Base-by-base conservation (phyloP, 805 yeast genomes). In the Teunomyces gatunensis region DNA sequence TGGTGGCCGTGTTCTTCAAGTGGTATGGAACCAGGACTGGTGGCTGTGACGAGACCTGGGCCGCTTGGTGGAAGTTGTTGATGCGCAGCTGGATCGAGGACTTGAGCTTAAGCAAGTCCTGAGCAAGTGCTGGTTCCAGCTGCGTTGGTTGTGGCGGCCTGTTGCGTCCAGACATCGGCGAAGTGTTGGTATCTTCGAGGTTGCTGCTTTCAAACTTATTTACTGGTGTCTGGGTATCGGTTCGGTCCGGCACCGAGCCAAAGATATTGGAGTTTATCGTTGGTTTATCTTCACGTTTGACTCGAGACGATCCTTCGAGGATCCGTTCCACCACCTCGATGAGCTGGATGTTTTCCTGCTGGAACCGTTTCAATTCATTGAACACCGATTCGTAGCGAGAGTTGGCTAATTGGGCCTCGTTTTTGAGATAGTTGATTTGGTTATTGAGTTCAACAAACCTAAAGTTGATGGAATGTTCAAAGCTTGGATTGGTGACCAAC, bases 291-390 rank as follows among this genome's bases (percentile, higher is more conserved):
- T 44, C 45, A 17, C 23, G 34, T 25, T 45, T 50, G 28, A 47
- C 17, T 2, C 6, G 9, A 37, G 39, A 6, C 27, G 21, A 6
- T 23, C 40, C 32, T 11, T 40, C 25, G 23, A 54, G 45, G 46
- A 55, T 45, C 41, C 54, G 62, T 44, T 74, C 77, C 35, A 75
- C 59, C 42, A 76, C 56, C 18, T 81, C 87, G 9, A 83, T 54
- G 6, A 83, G 49, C 33, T 72, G 72, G 2, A 81, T 75, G 63
- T 80, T 68, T 54, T 83, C 89, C 46, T 71, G 56, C 54, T 80
- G 81, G 13, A 78, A 71, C 46, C 71, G 69, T 32, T 75, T 73
- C 48, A 79, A 56, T 42, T 80, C 82, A 4, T 75, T 78, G 28
- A 66, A 59, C 5, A 81, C 69, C 9, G 69, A 54, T 25, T 81